A percentile compares a stretch with the other conserved stretches of the same genome.
Evolutionary conservation across 768 basidiomycete genomes (phyloP).

Genomic region (Phlebiopsis flavidoalba): DNA sequence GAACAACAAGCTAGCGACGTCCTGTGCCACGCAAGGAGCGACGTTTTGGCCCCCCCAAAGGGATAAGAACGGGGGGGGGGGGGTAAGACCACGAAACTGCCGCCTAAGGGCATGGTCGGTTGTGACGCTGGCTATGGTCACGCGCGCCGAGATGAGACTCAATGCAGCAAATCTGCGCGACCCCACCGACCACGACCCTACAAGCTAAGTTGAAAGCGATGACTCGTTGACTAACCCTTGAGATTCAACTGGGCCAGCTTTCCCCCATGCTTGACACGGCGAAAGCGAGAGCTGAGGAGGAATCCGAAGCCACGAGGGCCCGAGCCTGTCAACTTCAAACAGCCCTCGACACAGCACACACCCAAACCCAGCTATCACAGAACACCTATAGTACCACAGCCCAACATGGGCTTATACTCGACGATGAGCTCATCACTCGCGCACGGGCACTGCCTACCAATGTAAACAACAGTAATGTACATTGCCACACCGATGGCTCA

Average conservation of each 20-base stretch:
- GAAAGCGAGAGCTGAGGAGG: conserved; percentile 46
- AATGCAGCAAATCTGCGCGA: conserved; percentile 31
- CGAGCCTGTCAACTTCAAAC: neutral
- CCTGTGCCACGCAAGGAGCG: conserved; percentile 55
- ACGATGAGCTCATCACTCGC: conserved; percentile 7
- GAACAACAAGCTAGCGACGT: conserved; percentile 43
- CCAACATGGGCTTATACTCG: conserved; percentile 1
- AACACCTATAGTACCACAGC: conserved; percentile 1
- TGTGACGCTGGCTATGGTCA: conserved; percentile 83
- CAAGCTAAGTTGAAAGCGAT: conserved; percentile 35
- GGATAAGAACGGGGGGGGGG: no score
- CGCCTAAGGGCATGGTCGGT: conserved; percentile 58
- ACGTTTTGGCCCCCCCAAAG: conserved; percentile 48
- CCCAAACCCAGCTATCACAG: neutral
- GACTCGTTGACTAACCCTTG: conserved; percentile 34
- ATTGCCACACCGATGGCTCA: neutral
- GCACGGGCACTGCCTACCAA: conserved; percentile 5
- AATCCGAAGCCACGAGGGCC: conserved; percentile 18
- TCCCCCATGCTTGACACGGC: conserved; percentile 40
- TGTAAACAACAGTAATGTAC: neutral
- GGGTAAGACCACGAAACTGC: conserved; percentile 49
- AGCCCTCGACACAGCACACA: neutral
- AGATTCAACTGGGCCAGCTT: conserved; percentile 49
- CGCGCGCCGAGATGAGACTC: conserved; percentile 64
- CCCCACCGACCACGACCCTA: conserved; percentile 51